Percentiles rank a stretch among this genome's conserved stretches.
Evolutionary conservation across 176 grass and related monocot species (phyloP).

Genomic region (Ensete ventricosum): DNA sequence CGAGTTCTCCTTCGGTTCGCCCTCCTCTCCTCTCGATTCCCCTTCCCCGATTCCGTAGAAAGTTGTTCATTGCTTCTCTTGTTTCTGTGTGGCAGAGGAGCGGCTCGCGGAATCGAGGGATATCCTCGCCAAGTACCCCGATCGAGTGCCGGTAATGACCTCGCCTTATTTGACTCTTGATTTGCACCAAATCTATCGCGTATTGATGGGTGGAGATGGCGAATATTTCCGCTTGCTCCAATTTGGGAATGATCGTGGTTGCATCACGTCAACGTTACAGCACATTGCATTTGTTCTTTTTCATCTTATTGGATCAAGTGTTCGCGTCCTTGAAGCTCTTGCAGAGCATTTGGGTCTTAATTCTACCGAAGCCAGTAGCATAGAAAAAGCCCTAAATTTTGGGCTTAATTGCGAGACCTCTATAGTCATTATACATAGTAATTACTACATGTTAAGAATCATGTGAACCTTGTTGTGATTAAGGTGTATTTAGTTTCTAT

Average conservation of each 20-base stretch:
- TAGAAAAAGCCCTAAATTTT: too few relatives aligned
- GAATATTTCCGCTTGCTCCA: too few relatives aligned
- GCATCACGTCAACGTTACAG: too few relatives aligned
- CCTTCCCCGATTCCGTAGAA: not conserved
- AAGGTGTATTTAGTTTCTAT: not conserved
- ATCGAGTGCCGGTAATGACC: conserved; percentile 15
- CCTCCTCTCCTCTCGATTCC: not conserved
- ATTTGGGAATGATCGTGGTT: too few relatives aligned
- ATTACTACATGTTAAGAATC: not conserved
- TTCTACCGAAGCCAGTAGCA: too few relatives aligned
- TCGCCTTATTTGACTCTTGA: not conserved
- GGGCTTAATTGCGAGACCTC: too few relatives aligned
- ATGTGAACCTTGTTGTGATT: not conserved
- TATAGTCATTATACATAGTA: too few relatives aligned
- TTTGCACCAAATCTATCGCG: not conserved
- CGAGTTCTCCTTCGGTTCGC: conserved; percentile 6
- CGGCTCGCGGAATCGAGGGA: conserved; percentile 11
- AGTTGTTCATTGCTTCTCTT: not conserved
- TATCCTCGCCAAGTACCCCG: conserved; percentile 3
- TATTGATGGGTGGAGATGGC: too few relatives aligned
- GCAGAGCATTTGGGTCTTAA: too few relatives aligned
- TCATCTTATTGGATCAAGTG: too few relatives aligned
- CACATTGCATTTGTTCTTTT: too few relatives aligned
- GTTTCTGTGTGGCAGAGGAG: conserved; percentile 6
- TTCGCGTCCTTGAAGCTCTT: too few relatives aligned